Conservation (phyloP, 306 rosid species). For the Cucurbita argyrosperma region DNA sequence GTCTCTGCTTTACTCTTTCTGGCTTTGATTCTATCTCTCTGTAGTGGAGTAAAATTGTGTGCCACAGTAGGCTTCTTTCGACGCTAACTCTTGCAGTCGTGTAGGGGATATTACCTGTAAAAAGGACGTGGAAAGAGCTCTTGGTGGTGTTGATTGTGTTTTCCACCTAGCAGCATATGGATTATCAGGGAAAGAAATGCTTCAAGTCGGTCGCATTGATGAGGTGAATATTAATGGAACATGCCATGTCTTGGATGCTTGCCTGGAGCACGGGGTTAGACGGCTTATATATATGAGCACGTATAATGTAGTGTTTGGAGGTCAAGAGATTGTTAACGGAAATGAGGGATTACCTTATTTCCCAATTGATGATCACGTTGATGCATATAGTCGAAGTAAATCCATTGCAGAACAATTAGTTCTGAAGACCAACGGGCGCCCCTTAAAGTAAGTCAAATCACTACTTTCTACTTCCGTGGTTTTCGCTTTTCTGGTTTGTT, state of each 20-base stretch:
- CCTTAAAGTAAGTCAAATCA: constrained; percentile 29
- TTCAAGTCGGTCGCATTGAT: constrained; percentile 66
- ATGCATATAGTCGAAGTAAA: constrained; percentile 71
- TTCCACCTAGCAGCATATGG: constrained; percentile 84
- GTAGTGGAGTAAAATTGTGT: background rate
- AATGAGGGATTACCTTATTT: constrained; percentile 61
- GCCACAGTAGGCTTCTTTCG: background rate
- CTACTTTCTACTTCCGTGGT: background rate
- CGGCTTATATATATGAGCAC: constrained; percentile 89
- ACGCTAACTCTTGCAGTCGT: constrained; percentile 5
- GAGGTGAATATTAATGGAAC: constrained; percentile 76
- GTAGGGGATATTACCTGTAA: constrained; percentile 53
- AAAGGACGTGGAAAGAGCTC: constrained; percentile 53
- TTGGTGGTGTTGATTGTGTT: constrained; percentile 65
- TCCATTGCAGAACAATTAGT: constrained; percentile 88
- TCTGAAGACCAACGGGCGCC: constrained; percentile 59
- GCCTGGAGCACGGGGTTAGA: constrained; percentile 40
- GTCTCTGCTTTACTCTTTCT: background rate
- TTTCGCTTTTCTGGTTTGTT: background rate
- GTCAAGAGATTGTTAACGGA: constrained; percentile 55
- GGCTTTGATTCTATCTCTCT: background rate
- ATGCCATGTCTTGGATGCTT: constrained; percentile 59
- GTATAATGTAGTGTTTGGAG: constrained; percentile 71
- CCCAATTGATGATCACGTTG: constrained; percentile 61
- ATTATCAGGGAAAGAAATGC: constrained; percentile 90